phyloP scores from a whole-genome alignment of 2,329 filamentous ascomycete species.

The Coccinonectria pachysandricola region DNA sequence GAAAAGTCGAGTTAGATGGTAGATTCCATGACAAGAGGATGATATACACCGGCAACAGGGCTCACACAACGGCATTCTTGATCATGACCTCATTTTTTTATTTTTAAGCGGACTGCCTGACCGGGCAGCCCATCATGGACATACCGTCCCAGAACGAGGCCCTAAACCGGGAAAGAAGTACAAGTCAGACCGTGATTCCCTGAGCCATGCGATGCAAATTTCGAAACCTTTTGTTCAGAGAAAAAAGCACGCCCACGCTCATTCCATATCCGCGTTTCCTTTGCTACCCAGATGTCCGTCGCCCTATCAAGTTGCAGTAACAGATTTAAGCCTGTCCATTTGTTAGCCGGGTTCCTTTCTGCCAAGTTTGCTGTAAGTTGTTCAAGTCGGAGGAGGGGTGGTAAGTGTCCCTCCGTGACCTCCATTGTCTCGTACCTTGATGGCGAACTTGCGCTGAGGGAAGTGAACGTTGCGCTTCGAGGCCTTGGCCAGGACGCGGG shows the following conservation, averaged over 20 bases:
- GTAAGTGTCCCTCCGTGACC: no score
- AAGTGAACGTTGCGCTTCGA: slow-evolving; percentile 96
- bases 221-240: slow-evolving; percentile 22
- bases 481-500: slow-evolving; percentile 79
- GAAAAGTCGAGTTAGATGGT: no score
- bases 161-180: slow-evolving; percentile 27
- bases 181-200: slow-evolving; percentile 28
- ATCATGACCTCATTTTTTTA: slow-evolving; percentile 31
- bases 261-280: slow-evolving; percentile 25
- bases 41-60: no score
- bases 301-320: slow-evolving; percentile 17
- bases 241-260: slow-evolving; percentile 29
- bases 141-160: slow-evolving; percentile 27
- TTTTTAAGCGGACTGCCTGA: slow-evolving; percentile 21
- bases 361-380: no score
- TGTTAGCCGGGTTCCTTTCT: no score
- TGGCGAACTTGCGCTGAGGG: slow-evolving; percentile 96
- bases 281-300: slow-evolving; percentile 25
- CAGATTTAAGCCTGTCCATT: slow-evolving; percentile 20
- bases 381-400: no score
- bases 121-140: slow-evolving; percentile 23
- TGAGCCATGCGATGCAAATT: slow-evolving; percentile 31
- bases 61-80: slow-evolving; percentile 11
- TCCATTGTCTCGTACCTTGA: slow-evolving; percentile 72
- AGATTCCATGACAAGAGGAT: no score